These are phyloP conservation scores for Plasmodium adleri DNA, from an alignment of 169 alveolate species.

Conservation along the genomic window DNA sequence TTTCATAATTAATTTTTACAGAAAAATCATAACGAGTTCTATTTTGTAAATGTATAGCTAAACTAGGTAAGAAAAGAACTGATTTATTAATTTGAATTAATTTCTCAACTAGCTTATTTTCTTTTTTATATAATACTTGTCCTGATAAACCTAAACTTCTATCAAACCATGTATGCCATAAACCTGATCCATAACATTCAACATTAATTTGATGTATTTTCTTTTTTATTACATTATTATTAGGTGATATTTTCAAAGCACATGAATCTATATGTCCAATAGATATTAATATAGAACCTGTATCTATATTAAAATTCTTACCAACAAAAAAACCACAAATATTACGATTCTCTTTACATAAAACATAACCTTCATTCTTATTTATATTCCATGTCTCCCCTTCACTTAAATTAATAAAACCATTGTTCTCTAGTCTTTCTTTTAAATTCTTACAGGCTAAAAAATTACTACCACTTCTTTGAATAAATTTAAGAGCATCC, in stretches of 20 bases:
- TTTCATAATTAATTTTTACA: conserved; percentile 86
- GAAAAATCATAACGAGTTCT: conserved; percentile 89
- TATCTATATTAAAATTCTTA: conserved; percentile 41
- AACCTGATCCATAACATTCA: conserved; percentile 95
- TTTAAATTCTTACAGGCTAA: conserved; percentile 56
- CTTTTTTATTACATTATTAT: conserved; percentile 28
- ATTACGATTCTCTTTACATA: conserved; percentile 47
- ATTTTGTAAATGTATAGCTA: conserved; percentile 93
- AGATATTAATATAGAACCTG: conserved; percentile 51
- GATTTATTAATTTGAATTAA: conserved; percentile 92
- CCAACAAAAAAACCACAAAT: conserved; percentile 66
- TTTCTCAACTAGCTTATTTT: conserved; percentile 86
- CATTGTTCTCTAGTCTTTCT: conserved; percentile 22
- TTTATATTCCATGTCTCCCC: conserved; percentile 63
- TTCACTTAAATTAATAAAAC: conserved; percentile 32
- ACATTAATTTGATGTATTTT: conserved; percentile 50
- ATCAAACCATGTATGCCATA: conserved; percentile 99
- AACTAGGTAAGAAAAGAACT: conserved; percentile 93
- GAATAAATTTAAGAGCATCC: conserved; percentile 32
- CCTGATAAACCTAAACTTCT: conserved; percentile 97
- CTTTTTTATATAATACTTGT: conserved; percentile 90
- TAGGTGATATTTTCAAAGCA: conserved; percentile 51
- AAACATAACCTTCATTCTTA: conserved; percentile 68
- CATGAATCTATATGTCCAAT: conserved; percentile 71
- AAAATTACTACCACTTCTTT: conserved; percentile 61